Conservation (phyloP, 2,329 filamentous ascomycete species). For the Fusarium sp. region DNA sequence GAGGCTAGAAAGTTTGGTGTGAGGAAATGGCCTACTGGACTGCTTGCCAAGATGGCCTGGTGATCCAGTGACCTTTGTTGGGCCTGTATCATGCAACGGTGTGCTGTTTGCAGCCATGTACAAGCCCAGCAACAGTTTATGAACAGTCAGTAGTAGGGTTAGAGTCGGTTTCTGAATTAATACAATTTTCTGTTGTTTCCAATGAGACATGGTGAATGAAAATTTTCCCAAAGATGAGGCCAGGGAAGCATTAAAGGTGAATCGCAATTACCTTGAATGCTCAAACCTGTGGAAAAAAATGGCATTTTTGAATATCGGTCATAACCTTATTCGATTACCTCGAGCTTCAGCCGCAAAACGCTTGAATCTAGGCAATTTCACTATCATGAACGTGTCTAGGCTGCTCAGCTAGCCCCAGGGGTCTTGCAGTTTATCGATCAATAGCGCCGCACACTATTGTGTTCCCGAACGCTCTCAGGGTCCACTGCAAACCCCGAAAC, state of each 20-base stretch:
- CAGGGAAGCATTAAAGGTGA: no score
- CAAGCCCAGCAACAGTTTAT: not conserved
- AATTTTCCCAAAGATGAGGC: no score
- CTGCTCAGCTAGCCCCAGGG: not conserved
- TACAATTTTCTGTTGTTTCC: not conserved
- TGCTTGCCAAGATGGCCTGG: slow-evolving; percentile 1
- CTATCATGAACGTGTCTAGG: no score
- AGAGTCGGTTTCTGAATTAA: not conserved
- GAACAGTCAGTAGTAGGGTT: not conserved
- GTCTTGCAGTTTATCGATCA: slow-evolving; percentile 1
- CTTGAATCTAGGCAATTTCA: no score
- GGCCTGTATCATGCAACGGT: not conserved
- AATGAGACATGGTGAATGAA: no score
- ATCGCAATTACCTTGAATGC: no score
- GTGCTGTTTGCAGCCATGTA: not conserved
- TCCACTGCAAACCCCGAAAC: not conserved
- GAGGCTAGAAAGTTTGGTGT: slow-evolving; percentile 12
- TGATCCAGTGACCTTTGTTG: not conserved
- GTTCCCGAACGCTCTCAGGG: slow-evolving; percentile 8
- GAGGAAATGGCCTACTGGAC: not conserved
- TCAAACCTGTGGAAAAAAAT: no score
- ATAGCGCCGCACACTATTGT: slow-evolving; percentile 1
- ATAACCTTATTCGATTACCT: no score
- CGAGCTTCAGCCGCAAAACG: no score
- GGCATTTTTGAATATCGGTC: no score